Conservation (phyloP, 805 yeast species). For the Pichia kluyveri region DNA sequence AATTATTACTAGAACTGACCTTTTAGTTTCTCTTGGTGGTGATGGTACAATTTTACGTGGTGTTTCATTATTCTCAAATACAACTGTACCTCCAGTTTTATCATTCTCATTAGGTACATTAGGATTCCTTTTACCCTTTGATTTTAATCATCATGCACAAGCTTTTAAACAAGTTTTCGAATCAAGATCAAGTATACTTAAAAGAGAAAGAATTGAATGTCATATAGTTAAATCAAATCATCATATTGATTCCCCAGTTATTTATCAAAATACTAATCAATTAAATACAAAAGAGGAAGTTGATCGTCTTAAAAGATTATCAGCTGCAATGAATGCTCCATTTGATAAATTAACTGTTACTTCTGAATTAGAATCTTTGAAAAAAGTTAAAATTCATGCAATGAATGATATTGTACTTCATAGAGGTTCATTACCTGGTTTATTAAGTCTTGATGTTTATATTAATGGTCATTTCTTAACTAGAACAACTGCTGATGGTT, state of each 20-base stretch:
- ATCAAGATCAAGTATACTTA: constrained; percentile 62
- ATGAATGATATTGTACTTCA: constrained; percentile 90
- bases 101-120: constrained; percentile 86
- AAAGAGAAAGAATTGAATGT: constrained; percentile 73
- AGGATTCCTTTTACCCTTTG: constrained; percentile 85
- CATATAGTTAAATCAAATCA: constrained; percentile 35
- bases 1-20: constrained; percentile 60
- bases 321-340: constrained; percentile 11
- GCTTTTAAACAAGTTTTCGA: constrained; percentile 61
- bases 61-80: constrained; percentile 64
- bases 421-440: constrained; percentile 80
- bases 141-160: constrained; percentile 48
- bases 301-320: constrained; percentile 7
- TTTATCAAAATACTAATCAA: constrained; percentile 3
- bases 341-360: constrained; percentile 9
- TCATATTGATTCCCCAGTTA: background rate
- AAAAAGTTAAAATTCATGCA: constrained; percentile 41
- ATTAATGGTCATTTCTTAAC: constrained; percentile 81
- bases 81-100: constrained; percentile 77
- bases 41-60: constrained; percentile 90
- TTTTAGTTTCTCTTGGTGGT: constrained; percentile 87
- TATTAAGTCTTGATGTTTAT: constrained; percentile 74
- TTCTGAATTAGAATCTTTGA: constrained; percentile 9
- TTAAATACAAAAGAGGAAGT: constrained; percentile 3
- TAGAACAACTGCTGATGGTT: constrained; percentile 87